phyloP scores from a whole-genome alignment of 2,329 filamentous ascomycete genomes.

The Botryotinia convoluta region DNA sequence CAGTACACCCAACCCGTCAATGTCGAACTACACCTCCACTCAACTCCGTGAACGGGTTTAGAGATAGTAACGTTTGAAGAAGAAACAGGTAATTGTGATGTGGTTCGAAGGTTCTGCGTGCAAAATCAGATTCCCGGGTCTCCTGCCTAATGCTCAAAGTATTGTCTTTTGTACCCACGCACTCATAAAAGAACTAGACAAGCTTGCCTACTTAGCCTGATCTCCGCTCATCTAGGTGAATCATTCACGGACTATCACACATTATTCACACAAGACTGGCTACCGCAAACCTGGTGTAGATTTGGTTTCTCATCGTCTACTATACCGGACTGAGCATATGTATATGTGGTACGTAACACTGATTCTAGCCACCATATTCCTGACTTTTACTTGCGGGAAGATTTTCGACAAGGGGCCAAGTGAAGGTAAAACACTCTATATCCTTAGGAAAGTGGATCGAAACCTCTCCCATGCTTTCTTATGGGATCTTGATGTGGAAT shows the following conservation, averaged over 20 bases:
- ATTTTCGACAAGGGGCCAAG: accelerated
- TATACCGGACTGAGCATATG: background rate
- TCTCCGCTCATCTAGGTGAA: background rate
- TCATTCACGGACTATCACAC: background rate
- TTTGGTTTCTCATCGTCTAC: background rate
- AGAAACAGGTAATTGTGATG: too few relatives aligned
- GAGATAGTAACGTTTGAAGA: too few relatives aligned
- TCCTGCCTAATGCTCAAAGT: background rate
- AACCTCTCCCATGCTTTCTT: background rate
- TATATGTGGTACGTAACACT: background rate
- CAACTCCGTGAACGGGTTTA: too few relatives aligned
- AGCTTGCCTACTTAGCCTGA: background rate
- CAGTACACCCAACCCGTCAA: background rate
- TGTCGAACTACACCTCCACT: background rate
- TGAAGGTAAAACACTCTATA: background rate
- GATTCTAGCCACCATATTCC: background rate
- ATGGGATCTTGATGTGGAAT: background rate
- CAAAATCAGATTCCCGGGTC: background rate
- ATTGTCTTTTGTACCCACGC: background rate
- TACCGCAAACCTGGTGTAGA: background rate
- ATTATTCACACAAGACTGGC: background rate
- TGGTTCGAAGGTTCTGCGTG: too few relatives aligned
- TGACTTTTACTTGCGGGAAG: background rate
- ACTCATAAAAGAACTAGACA: background rate
- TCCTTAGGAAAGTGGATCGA: background rate